Percentiles rank a stretch among this genome's conserved stretches.
Conservation (phyloP, 257 asterid species). For the Salvia splendens region DNA sequence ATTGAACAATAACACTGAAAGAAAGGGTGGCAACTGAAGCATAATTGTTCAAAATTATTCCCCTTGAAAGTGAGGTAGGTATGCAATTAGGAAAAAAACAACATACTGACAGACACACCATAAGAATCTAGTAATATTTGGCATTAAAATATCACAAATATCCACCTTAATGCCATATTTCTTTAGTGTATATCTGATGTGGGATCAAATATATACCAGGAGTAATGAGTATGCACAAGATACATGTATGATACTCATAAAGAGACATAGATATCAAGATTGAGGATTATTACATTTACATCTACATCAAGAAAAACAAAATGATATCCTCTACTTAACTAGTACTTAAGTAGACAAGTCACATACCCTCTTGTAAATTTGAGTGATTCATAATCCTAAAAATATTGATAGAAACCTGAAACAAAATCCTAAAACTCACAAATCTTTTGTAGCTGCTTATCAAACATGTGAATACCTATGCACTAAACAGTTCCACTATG, state of each 20-base stretch:
- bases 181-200: background rate
- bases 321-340: too few species aligned
- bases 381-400: background rate
- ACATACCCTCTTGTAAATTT: background rate
- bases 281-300: background rate
- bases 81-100: background rate
- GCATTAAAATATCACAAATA: background rate
- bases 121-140: background rate
- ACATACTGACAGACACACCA: background rate
- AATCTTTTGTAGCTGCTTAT: too few species aligned
- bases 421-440: slow-evolving; percentile 2
- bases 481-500: too few species aligned
- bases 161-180: background rate
- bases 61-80: background rate
- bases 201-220: background rate
- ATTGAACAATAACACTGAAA: background rate
- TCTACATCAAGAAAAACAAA: background rate
- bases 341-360: too few species aligned
- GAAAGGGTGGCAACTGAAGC: background rate
- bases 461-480: too few species aligned
- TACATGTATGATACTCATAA: background rate
- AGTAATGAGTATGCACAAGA: background rate
- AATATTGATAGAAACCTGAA: background rate
- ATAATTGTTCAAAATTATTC: background rate
- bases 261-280: slow-evolving; percentile 5